Conservation (phyloP, 2,329 filamentous ascomycete genomes). For the Fusarium floridanum region DNA sequence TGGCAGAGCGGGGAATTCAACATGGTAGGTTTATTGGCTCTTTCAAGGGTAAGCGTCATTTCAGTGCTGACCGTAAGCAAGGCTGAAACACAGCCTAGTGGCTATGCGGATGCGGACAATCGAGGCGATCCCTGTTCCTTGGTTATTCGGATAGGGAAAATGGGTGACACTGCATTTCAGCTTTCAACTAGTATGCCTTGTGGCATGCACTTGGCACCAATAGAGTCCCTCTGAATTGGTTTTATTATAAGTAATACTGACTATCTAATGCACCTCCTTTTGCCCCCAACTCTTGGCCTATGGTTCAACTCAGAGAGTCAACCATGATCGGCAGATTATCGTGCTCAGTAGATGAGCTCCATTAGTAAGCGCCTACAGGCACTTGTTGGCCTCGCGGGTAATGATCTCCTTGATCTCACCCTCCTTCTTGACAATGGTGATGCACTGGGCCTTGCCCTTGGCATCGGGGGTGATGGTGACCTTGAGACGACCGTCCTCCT, state of each 20-base stretch:
- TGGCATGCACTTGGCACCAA: not conserved
- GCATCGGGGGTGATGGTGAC: slow-evolving; percentile 10
- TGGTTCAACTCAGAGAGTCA: not conserved
- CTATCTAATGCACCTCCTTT: not conserved
- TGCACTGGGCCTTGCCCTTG: slow-evolving; percentile 5
- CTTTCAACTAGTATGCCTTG: not conserved
- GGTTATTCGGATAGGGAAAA: not conserved
- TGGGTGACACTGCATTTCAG: not conserved
- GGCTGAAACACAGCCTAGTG: not conserved
- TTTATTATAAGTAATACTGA: not conserved
- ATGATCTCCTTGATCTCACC: slow-evolving; percentile 6
- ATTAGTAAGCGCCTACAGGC: not conserved
- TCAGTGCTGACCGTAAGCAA: not conserved
- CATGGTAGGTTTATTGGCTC: not conserved
- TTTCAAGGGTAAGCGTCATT: slow-evolving; percentile 1
- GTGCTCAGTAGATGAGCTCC: not conserved
- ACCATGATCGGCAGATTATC: not conserved
- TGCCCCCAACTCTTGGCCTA: not conserved
- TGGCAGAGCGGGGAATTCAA: not conserved
- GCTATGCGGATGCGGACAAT: not conserved
- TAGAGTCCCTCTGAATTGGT: not conserved
- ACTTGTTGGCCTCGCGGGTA: slow-evolving; percentile 3
- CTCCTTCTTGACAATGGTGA: not conserved
- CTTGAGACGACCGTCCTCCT: not conserved
- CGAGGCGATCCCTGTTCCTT: not conserved